These are phyloP conservation scores for Gastrolobium bilobum DNA, from an alignment of 306 rosid species.

Conservation along the genomic window DNA sequence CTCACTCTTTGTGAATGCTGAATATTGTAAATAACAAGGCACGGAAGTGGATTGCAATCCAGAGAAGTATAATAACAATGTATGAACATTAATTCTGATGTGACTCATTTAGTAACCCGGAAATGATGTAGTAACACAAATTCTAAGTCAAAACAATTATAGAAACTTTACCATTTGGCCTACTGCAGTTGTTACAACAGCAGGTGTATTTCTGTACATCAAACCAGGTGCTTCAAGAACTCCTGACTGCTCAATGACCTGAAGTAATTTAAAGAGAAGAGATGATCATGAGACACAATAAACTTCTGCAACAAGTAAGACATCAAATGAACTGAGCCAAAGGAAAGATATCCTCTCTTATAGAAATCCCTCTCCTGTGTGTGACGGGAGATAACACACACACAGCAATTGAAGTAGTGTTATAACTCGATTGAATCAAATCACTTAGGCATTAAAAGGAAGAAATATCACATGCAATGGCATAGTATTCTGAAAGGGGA, in stretches of 20 bases:
- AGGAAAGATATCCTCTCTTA: slow-evolving; percentile 19
- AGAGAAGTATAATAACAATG: slow-evolving; percentile 16
- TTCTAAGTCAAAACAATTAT: slow-evolving; percentile 27
- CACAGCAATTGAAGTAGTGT: slow-evolving; percentile 12
- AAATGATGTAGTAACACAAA: slow-evolving; percentile 20
- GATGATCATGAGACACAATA: slow-evolving; percentile 7
- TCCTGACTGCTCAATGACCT: slow-evolving; percentile 89
- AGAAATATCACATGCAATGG: slow-evolving; percentile 35
- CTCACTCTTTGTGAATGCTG: slow-evolving; percentile 11
- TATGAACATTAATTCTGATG: slow-evolving; percentile 10
- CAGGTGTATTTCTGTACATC: slow-evolving; percentile 58
- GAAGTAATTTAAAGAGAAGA: slow-evolving; percentile 40
- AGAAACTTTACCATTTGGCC: slow-evolving; percentile 83
- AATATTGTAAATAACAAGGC: background rate
- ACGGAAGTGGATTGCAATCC: slow-evolving; percentile 2
- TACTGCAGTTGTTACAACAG: slow-evolving; percentile 82
- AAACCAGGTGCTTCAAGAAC: slow-evolving; percentile 74
- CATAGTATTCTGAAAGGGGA: background rate
- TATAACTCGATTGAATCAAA: slow-evolving; percentile 34
- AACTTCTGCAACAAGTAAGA: slow-evolving; percentile 14
- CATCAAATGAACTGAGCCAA: slow-evolving; percentile 30
- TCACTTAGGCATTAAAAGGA: slow-evolving; percentile 24
- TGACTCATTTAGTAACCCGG: slow-evolving; percentile 13
- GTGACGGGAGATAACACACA: slow-evolving; percentile 28
- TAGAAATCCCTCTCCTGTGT: background rate